phyloP scores from a whole-genome alignment of 2,329 filamentous ascomycete species.

The Verruconis gallopava region DNA sequence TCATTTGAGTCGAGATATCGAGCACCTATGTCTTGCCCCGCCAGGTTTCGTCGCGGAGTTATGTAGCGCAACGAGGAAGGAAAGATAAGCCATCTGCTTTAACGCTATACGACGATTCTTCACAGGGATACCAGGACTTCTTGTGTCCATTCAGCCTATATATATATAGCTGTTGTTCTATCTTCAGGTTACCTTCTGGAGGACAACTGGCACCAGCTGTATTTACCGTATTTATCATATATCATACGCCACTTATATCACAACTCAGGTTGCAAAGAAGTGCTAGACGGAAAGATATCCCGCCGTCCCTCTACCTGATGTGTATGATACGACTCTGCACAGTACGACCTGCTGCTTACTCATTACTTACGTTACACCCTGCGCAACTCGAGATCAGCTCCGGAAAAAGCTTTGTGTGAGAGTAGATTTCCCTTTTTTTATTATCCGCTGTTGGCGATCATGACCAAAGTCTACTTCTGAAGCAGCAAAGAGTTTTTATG shows the following conservation, averaged over 20 bases:
- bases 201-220: conserved; percentile 12
- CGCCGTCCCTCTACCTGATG: conserved; percentile 30
- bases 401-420: conserved; percentile 37
- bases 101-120: conserved; percentile 12
- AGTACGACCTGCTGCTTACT: conserved; percentile 44
- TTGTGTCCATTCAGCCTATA: conserved; percentile 14
- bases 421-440: too few relatives aligned
- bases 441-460: conserved; percentile 41
- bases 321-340: conserved; percentile 45
- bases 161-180: conserved; percentile 13
- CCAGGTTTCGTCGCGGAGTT: conserved; percentile 29
- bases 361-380: too few relatives aligned
- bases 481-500: neutral
- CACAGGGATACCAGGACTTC: conserved; percentile 13
- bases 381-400: too few relatives aligned
- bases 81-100: conserved; percentile 13
- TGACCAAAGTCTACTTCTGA: conserved; percentile 36
- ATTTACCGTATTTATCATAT: conserved; percentile 13
- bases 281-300: conserved; percentile 39
- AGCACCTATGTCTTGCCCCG: conserved; percentile 14
- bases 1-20: conserved; percentile 19
- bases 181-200: conserved; percentile 13
- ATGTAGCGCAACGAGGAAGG: too few relatives aligned
- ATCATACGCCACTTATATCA: conserved; percentile 12
- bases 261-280: conserved; percentile 31